phyloP scores from a whole-genome alignment of 1,284 basidiomycete genomes.

The Schizophyllum commune region DNA sequence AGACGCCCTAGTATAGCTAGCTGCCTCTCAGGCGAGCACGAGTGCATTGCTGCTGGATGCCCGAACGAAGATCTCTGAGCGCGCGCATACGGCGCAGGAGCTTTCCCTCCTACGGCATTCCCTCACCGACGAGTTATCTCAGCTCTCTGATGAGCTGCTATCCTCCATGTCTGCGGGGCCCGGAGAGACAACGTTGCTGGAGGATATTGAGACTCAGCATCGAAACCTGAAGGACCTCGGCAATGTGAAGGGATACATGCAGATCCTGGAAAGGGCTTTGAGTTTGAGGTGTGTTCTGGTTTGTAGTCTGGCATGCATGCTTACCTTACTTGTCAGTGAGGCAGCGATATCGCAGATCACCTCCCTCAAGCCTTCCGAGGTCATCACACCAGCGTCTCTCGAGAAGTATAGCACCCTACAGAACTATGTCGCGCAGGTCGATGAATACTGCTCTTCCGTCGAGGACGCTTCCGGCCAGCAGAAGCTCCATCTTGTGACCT shows the following conservation, averaged over 20 bases:
- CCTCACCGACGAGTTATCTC: conserved; percentile 66
- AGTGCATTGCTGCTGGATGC: conserved; percentile 37
- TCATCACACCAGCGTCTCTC: conserved; percentile 40
- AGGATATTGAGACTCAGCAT: conserved; percentile 72
- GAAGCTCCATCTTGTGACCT: conserved; percentile 45
- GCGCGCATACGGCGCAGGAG: conserved; percentile 59
- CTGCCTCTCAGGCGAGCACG: conserved; percentile 40
- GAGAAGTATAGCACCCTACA: conserved; percentile 56
- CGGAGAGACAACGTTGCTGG: conserved; percentile 56
- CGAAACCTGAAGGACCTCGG: conserved; percentile 66
- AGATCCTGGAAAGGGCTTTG: conserved; percentile 64
- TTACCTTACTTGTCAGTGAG: conserved; percentile 37
- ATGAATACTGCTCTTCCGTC: conserved; percentile 33
- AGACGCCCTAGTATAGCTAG: conserved; percentile 48
- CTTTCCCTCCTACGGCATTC: conserved; percentile 70
- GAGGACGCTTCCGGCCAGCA: conserved; percentile 39
- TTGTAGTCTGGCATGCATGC: conserved; percentile 5
- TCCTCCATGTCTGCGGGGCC: conserved; percentile 44
- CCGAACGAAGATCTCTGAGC: conserved; percentile 31
- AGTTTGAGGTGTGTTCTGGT: conserved; percentile 52
- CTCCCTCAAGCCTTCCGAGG: conserved; percentile 20
- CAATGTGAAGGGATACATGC: conserved; percentile 69
- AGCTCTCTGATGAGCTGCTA: conserved; percentile 59
- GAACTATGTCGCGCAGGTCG: conserved; percentile 44
- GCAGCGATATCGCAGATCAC: conserved; percentile 42